A percentile compares a stretch with the other conserved stretches of the same genome.
Conservation (phyloP, 2,329 filamentous ascomycete genomes). For the Diaporthe vexans region DNA sequence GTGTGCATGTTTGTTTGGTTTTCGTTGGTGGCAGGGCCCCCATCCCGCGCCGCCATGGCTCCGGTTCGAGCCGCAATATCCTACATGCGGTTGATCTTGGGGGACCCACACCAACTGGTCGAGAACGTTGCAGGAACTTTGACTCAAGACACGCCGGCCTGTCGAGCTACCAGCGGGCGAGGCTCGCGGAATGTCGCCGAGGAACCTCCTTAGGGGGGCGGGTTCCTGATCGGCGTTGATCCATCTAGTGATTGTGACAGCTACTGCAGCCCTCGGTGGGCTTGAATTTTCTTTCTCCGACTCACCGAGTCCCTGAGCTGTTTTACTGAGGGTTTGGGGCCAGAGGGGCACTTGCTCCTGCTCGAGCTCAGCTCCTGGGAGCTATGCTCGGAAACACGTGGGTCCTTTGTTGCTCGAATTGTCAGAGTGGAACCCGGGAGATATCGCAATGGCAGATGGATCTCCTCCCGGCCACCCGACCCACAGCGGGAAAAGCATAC, state of each 20-base stretch:
- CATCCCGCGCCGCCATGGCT: constrained; percentile 25
- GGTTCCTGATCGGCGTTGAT: constrained; percentile 16
- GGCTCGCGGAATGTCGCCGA: constrained; percentile 26
- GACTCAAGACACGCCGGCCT: constrained; percentile 18
- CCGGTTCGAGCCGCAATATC: constrained; percentile 28
- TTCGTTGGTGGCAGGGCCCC: not conserved
- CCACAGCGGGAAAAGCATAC: constrained; percentile 36
- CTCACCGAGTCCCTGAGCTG: constrained; percentile 22
- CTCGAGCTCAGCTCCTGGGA: constrained; percentile 25
- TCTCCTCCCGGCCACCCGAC: constrained; percentile 28
- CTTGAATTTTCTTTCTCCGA: constrained; percentile 8
- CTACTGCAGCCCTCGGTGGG: constrained; percentile 1
- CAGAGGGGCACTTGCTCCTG: not conserved
- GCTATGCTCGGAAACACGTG: constrained; percentile 24
- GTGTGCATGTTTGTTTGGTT: not conserved
- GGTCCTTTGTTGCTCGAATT: constrained; percentile 24
- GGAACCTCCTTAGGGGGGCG: constrained; percentile 17
- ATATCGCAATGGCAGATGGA: constrained; percentile 34
- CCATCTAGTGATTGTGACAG: constrained; percentile 18
- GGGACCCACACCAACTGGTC: constrained; percentile 27
- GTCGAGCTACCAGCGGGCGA: constrained; percentile 16
- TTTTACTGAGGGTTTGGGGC: not conserved
- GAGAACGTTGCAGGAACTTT: constrained; percentile 20
- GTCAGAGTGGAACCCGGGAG: constrained; percentile 18
- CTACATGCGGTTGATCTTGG: constrained; percentile 24